Evolutionary conservation across 208 protist species (phyloP).

Genomic region (Crithidia acanthocephali): DNA sequence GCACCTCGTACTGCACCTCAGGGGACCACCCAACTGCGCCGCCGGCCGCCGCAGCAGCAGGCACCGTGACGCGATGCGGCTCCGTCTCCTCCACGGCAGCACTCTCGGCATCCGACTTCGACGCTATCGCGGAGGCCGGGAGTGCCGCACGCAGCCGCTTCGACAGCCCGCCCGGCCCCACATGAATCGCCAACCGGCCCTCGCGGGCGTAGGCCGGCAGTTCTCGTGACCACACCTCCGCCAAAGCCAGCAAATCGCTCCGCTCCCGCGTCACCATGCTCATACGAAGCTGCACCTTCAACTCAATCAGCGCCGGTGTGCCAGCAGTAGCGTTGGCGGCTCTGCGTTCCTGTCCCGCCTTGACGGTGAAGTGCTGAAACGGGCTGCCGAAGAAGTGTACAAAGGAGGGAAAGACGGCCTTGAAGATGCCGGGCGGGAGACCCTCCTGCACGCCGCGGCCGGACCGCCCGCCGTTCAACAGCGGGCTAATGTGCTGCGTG

Average conservation of each 20-base stretch:
- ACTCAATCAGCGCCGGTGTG: constrained; percentile 26
- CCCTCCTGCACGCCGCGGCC: constrained; percentile 51
- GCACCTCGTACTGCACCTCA: constrained; percentile 45
- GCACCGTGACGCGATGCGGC: neutral
- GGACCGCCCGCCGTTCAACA: constrained; percentile 67
- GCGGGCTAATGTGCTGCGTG: constrained; percentile 74
- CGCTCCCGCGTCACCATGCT: constrained; percentile 47
- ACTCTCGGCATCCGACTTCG: neutral
- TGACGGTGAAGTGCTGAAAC: constrained; percentile 76
- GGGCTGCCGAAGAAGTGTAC: constrained; percentile 56
- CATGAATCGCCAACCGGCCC: constrained; percentile 25
- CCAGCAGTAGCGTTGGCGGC: constrained; percentile 2
- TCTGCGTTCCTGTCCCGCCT: constrained; percentile 26
- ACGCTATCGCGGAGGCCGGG: constrained; percentile 6
- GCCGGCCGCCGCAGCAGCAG: neutral
- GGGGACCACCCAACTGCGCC: constrained; percentile 27
- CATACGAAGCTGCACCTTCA: constrained; percentile 59
- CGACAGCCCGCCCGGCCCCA: constrained; percentile 44
- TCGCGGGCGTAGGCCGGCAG: constrained; percentile 22
- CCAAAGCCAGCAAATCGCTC: constrained; percentile 35
- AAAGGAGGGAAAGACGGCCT: constrained; percentile 53
- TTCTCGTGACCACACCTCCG: constrained; percentile 29
- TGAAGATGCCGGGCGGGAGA: constrained; percentile 70
- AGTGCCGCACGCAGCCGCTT: constrained; percentile 20
- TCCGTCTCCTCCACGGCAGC: neutral